Evolutionary conservation across 495 filamentous ascomycete species (phyloP).

Genomic region (Lineolata rhizophorae): DNA sequence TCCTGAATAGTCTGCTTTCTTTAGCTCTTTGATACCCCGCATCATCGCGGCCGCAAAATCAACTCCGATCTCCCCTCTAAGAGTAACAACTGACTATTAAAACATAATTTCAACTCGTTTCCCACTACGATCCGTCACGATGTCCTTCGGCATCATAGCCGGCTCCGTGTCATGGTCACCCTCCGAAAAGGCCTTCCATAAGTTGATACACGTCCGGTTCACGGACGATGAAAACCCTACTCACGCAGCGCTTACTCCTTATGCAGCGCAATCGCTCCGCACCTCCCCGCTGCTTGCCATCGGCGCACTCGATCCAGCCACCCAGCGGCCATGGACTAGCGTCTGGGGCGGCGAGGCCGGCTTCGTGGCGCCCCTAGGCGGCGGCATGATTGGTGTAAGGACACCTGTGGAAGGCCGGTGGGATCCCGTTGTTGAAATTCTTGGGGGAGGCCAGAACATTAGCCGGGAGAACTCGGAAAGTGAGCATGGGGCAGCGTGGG

Average conservation of each 20-base stretch:
- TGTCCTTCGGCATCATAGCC: too few species aligned
- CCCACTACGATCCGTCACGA: too few species aligned
- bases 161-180: slow-evolving; percentile 30
- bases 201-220: slow-evolving; percentile 23
- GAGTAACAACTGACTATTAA: too few species aligned
- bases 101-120: too few species aligned
- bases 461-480: too few species aligned
- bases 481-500: too few species aligned
- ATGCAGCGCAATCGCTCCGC: slow-evolving; percentile 29
- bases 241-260: slow-evolving; percentile 27
- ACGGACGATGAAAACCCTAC: slow-evolving; percentile 38
- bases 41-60: too few species aligned
- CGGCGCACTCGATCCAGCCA: slow-evolving; percentile 40
- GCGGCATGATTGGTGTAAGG: slow-evolving; percentile 34
- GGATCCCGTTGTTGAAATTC: slow-evolving; percentile 40
- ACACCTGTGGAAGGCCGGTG: slow-evolving; percentile 31
- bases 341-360: slow-evolving; percentile 50
- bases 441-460: too few species aligned
- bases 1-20: too few species aligned
- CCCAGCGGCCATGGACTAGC: slow-evolving; percentile 49
- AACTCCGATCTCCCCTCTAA: too few species aligned
- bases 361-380: slow-evolving; percentile 34
- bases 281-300: slow-evolving; percentile 42
- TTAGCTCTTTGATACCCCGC: too few species aligned
- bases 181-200: slow-evolving; percentile 29